A percentile compares a stretch with the other conserved stretches of the same genome.
phyloP scores from a whole-genome alignment of 23 red algal species.

The Chondrus crispus region DNA sequence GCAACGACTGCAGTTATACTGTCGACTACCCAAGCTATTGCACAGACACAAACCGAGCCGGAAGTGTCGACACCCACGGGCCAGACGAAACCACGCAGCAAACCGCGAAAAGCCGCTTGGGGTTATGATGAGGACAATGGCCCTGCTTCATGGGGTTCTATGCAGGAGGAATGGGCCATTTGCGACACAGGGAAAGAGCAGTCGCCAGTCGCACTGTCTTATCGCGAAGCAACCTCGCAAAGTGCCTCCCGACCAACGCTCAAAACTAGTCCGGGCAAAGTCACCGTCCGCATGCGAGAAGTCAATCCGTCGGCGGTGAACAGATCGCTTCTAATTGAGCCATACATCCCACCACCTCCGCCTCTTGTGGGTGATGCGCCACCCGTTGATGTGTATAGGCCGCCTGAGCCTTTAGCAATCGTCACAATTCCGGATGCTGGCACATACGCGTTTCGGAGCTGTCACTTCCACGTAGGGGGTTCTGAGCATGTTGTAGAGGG shows the following conservation, averaged over 20 bases:
- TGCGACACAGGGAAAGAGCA: slow-evolving; percentile 6
- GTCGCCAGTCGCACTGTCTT: slow-evolving; percentile 53
- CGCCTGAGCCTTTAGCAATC: slow-evolving; percentile 23
- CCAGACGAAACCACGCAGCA: no score
- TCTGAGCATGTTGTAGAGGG: slow-evolving; percentile 57
- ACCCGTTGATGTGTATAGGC: slow-evolving; percentile 49
- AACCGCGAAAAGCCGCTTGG: slow-evolving; percentile 14
- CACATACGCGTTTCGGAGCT: neutral
- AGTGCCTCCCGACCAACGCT: slow-evolving; percentile 26
- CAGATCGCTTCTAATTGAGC: slow-evolving; percentile 23
- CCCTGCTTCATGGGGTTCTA: slow-evolving; percentile 26
- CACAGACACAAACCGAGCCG: no score
- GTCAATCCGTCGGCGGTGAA: slow-evolving; percentile 20
- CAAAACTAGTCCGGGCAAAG: neutral
- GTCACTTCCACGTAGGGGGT: slow-evolving; percentile 52
- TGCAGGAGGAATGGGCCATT: slow-evolving; percentile 27
- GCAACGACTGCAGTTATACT: no score
- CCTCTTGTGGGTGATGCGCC: slow-evolving; percentile 70
- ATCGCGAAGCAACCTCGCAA: slow-evolving; percentile 1
- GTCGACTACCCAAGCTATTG: no score
- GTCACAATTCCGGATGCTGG: neutral
- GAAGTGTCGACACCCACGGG: no score
- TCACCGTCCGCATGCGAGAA: neutral
- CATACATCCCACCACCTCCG: slow-evolving; percentile 50
- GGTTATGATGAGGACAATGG: slow-evolving; percentile 21